phyloP scores from a whole-genome alignment of 1,284 basidiomycete species.

The Microstroma glucosiphilum region DNA sequence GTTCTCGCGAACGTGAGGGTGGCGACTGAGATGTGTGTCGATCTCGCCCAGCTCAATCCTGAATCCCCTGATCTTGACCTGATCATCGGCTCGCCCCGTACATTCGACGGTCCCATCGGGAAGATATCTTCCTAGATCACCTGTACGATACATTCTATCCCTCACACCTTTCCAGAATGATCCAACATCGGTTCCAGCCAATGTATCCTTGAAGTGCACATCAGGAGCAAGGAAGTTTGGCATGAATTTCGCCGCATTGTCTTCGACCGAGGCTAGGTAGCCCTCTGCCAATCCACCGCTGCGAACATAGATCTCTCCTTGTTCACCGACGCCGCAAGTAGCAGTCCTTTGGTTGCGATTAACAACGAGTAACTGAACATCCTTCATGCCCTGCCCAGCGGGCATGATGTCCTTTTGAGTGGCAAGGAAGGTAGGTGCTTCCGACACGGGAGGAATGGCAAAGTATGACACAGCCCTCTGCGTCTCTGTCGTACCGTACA shows the following conservation, averaged over 20 bases:
- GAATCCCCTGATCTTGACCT: slow-evolving; percentile 99
- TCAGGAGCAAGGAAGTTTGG: slow-evolving; percentile 46
- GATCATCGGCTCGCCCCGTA: slow-evolving; percentile 94
- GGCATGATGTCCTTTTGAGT: slow-evolving; percentile 98
- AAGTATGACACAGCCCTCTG: slow-evolving; percentile 98
- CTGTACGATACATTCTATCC: slow-evolving; percentile 95
- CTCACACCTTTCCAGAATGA: slow-evolving; percentile 84
- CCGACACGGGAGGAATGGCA: slow-evolving; percentile 76
- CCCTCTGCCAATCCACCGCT: slow-evolving; percentile 93
- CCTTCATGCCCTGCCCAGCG: slow-evolving; percentile 93
- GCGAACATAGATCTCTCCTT: slow-evolving; percentile 97
- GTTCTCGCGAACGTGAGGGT: slow-evolving; percentile 89
- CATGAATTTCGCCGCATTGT: slow-evolving; percentile 63
- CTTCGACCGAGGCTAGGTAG: slow-evolving; percentile 72
- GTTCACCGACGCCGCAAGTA: slow-evolving; percentile 89
- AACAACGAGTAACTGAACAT: slow-evolving; percentile 94
- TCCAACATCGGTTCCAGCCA: slow-evolving; percentile 38
- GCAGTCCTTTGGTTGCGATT: slow-evolving; percentile 84
- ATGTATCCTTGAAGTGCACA: slow-evolving; percentile 35
- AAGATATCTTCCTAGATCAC: slow-evolving; percentile 89
- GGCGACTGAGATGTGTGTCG: slow-evolving; percentile 89
- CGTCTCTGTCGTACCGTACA: slow-evolving; percentile 99
- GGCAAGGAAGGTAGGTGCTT: slow-evolving; percentile 81
- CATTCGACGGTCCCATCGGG: slow-evolving; percentile 93
- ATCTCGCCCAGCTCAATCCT: slow-evolving; percentile 98